Conservation (phyloP, 208 protist genomes). For the Trypanosoma theileri region DNA sequence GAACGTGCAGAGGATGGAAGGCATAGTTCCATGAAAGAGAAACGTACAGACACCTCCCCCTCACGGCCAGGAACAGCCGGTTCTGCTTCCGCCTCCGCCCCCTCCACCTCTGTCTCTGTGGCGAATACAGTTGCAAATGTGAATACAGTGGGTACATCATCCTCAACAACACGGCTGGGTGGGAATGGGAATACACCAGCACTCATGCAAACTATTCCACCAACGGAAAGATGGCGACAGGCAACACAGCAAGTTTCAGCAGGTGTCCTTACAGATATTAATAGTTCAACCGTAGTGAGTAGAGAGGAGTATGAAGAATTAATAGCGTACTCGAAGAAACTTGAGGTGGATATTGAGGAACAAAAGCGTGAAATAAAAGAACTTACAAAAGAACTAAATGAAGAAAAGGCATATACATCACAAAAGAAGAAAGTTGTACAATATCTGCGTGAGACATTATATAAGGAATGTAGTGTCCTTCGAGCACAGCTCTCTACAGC, state of each 20-base stretch:
- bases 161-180: background rate
- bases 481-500: slow-evolving; percentile 71
- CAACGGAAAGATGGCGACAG: slow-evolving; percentile 15
- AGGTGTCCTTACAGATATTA: slow-evolving; percentile 74
- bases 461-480: slow-evolving; percentile 78
- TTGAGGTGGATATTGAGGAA: slow-evolving; percentile 68
- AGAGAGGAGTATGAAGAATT: slow-evolving; percentile 51
- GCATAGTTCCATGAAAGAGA: too few relatives aligned
- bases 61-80: too few relatives aligned
- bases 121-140: too few relatives aligned
- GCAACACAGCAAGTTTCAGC: slow-evolving; percentile 51
- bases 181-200: background rate
- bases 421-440: slow-evolving; percentile 60
- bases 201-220: background rate
- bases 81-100: too few relatives aligned
- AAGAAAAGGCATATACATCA: slow-evolving; percentile 60
- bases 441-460: slow-evolving; percentile 82
- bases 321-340: slow-evolving; percentile 27
- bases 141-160: background rate
- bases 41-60: too few relatives aligned
- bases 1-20: too few relatives aligned
- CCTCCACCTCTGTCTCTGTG: too few relatives aligned
- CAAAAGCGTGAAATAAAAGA: slow-evolving; percentile 29
- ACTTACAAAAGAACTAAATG: slow-evolving; percentile 45
- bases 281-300: slow-evolving; percentile 44